Percentiles rank a stretch among this genome's conserved stretches.
Conservation (phyloP, 257 asterid genomes). For the Solanum bulbocastanum region DNA sequence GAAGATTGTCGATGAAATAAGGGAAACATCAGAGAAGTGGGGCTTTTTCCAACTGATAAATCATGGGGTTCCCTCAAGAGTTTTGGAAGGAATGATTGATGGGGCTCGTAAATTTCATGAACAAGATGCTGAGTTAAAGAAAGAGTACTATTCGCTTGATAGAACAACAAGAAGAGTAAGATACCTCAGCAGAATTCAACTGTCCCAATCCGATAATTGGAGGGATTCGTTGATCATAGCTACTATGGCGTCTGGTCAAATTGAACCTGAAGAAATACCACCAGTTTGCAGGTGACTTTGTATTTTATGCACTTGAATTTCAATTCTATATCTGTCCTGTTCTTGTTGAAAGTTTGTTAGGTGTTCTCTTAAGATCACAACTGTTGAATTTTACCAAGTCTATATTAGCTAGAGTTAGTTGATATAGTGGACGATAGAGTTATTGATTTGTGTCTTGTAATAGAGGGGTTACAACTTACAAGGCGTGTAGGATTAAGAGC, state of each 20-base stretch:
- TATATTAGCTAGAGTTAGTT: no score
- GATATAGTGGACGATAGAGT: no score
- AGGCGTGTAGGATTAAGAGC: no score
- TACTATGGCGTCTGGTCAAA: not conserved
- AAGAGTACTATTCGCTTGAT: conserved; percentile 22
- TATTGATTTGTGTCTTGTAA: no score
- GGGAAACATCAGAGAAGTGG: conserved; percentile 43
- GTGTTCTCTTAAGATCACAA: no score
- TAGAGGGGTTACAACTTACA: no score
- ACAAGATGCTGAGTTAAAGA: conserved; percentile 41
- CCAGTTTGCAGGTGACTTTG: conserved; percentile 33
- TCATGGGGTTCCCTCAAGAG: conserved; percentile 37
- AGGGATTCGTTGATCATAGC: conserved; percentile 48
- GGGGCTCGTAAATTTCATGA: conserved; percentile 53
- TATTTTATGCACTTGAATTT: not conserved
- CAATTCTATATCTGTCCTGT: not conserved
- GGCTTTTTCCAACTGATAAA: conserved; percentile 51
- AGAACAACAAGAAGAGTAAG: conserved; percentile 21
- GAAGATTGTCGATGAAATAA: not conserved
- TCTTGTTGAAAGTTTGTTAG: not conserved
- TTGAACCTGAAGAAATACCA: conserved; percentile 44
- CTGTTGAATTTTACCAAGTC: no score
- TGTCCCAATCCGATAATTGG: conserved; percentile 43
- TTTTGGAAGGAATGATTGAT: conserved; percentile 44
- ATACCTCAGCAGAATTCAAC: conserved; percentile 44